phyloP scores from a whole-genome alignment of 208 protist genomes.

The Leishmania aethiopica region DNA sequence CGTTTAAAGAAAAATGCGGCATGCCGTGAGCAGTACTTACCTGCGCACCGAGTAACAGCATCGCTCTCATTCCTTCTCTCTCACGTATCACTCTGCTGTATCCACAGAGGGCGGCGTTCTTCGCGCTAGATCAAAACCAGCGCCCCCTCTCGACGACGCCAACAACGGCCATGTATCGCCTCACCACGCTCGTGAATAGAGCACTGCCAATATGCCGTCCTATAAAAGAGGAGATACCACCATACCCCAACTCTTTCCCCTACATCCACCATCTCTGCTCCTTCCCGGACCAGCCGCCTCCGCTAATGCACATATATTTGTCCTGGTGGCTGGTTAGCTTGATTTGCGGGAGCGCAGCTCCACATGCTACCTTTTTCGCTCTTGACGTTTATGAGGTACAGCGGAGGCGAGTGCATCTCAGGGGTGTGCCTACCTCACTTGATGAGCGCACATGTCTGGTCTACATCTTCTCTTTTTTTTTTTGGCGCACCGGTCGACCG shows the following conservation, averaged over 20 bases:
- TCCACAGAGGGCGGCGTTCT: not conserved
- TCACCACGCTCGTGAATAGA: not conserved
- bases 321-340: not conserved
- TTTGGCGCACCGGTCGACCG: not conserved
- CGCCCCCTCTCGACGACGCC: not conserved
- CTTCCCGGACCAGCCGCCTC: not conserved
- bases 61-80: not conserved
- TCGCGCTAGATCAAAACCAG: not conserved
- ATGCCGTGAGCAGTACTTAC: not conserved
- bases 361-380: not conserved
- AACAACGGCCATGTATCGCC: not conserved
- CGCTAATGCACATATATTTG: not conserved
- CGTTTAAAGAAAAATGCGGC: not conserved
- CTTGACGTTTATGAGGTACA: not conserved
- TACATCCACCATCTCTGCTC: not conserved
- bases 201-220: not conserved
- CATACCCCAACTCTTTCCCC: not conserved
- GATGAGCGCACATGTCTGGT: not conserved
- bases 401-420: not conserved
- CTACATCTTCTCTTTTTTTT: not conserved
- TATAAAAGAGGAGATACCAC: not conserved
- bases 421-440: not conserved
- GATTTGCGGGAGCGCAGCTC: not conserved
- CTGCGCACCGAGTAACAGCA: not conserved
- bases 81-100: not conserved